These are phyloP conservation scores for Vigna trinervia DNA, from an alignment of 306 rosid species.

Conservation along the genomic window DNA sequence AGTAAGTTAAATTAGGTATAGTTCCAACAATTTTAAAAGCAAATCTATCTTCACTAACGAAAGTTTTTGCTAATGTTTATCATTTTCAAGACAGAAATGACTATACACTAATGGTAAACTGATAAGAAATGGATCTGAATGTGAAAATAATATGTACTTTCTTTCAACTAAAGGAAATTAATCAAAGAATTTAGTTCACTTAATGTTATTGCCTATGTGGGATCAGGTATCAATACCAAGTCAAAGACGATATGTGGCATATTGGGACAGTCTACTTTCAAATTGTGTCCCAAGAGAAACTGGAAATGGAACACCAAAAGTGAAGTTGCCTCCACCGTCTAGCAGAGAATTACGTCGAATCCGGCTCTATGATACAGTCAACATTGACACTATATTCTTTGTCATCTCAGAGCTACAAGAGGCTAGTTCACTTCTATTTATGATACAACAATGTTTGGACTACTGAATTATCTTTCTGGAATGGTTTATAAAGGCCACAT, in stretches of 20 bases:
- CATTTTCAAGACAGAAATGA: not conserved
- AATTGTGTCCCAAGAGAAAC: conserved; percentile 47
- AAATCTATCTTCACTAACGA: conserved; percentile 28
- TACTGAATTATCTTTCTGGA: not conserved
- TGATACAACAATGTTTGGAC: not conserved
- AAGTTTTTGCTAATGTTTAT: conserved; percentile 6
- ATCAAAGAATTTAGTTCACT: conserved; percentile 1
- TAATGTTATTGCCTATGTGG: conserved; percentile 29
- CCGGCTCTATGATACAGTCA: conserved; percentile 79
- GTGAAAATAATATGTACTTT: not conserved
- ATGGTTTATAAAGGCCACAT: not conserved
- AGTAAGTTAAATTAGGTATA: conserved; percentile 82
- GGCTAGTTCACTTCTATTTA: conserved; percentile 50
- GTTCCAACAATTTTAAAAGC: conserved; percentile 50
- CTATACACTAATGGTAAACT: conserved; percentile 4
- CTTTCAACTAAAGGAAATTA: not conserved
- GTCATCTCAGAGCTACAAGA: conserved; percentile 81
- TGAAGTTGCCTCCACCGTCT: conserved; percentile 67
- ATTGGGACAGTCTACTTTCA: conserved; percentile 69
- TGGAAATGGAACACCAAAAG: conserved; percentile 49
- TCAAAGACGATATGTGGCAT: conserved; percentile 87
- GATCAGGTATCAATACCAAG: conserved; percentile 97
- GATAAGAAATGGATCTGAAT: not conserved
- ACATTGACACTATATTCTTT: conserved; percentile 68
- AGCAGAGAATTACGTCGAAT: conserved; percentile 83